phyloP scores from a whole-genome alignment of 148 eudicot genomes.

The Persicaria maculosa region DNA sequence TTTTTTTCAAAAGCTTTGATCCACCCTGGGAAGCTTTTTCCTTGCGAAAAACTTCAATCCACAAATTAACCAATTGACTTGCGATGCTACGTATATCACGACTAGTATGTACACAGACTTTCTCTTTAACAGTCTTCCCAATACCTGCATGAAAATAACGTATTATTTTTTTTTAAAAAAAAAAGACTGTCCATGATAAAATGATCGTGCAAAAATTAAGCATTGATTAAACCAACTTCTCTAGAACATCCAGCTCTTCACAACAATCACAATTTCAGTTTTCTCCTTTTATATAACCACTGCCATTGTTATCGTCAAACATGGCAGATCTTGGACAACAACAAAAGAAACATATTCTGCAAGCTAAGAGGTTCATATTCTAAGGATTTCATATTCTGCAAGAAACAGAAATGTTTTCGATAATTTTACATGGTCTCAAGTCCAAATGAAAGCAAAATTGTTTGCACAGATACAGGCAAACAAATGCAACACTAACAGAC shows the following conservation, averaged over 20 bases:
- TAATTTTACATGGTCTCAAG: not conserved
- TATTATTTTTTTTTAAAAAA: not conserved
- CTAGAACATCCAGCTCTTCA: constrained; percentile 4
- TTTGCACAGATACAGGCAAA: not conserved
- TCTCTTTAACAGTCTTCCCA: constrained; percentile 95
- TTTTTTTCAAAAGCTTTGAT: constrained; percentile 54
- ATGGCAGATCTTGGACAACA: not conserved
- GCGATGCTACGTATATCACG: constrained; percentile 99
- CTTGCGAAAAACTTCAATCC: constrained; percentile 96
- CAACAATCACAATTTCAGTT: not conserved
- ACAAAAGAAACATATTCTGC: not conserved
- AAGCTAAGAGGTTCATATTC: not conserved
- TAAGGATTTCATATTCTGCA: not conserved
- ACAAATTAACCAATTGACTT: constrained; percentile 85
- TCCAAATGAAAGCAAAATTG: not conserved
- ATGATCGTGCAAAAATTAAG: not conserved
- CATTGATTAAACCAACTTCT: not conserved
- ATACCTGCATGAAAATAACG: constrained; percentile 44
- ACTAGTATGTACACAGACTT: constrained; percentile 97
- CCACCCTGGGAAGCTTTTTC: constrained; percentile 84
- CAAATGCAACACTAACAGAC: not conserved
- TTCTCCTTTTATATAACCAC: not conserved
- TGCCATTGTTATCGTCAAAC: not conserved
- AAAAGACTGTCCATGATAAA: not conserved
- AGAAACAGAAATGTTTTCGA: not conserved